A percentile compares a stretch with the other conserved stretches of the same genome.
These are phyloP conservation scores for Akanthomyces dipterigenus DNA, from an alignment of 2,329 filamentous ascomycete species.

Conservation along the genomic window DNA sequence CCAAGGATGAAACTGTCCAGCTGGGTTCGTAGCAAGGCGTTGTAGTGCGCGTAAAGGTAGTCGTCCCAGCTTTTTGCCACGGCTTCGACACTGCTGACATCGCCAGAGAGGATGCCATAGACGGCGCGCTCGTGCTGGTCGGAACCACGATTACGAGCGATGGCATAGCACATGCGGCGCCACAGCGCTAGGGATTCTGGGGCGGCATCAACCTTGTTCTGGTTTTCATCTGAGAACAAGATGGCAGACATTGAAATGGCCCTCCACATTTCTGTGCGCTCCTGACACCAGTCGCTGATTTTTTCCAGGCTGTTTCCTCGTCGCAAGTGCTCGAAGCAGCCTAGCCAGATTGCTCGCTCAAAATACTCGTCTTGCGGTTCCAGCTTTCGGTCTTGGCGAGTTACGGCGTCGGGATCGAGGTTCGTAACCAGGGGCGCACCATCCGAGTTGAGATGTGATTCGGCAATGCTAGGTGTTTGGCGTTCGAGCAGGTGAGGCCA, in stretches of 20 bases:
- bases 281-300: conserved; percentile 79
- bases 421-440: conserved; percentile 70
- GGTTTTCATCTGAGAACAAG: conserved; percentile 45
- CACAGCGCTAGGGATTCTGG: conserved; percentile 55
- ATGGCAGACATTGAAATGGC: conserved; percentile 74
- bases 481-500: conserved; percentile 61
- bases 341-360: conserved; percentile 84
- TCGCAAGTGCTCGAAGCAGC: conserved; percentile 88
- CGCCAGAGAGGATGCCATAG: conserved; percentile 83
- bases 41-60: conserved; percentile 79
- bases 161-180: conserved; percentile 68
- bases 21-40: conserved; percentile 71
- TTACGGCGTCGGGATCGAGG: conserved; percentile 84
- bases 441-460: conserved; percentile 50
- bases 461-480: conserved; percentile 48
- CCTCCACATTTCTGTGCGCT: conserved; percentile 83
- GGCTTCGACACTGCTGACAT: conserved; percentile 68
- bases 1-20: conserved; percentile 65
- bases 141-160: conserved; percentile 61
- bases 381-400: conserved; percentile 67
- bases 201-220: conserved; percentile 28
- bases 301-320: conserved; percentile 68
- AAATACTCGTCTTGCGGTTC: conserved; percentile 82
- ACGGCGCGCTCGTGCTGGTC: conserved; percentile 82
- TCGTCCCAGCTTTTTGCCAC: conserved; percentile 81